These are phyloP conservation scores for Fusarium sambucinum DNA, from an alignment of 2,329 filamentous ascomycete genomes.

Conservation along the genomic window DNA sequence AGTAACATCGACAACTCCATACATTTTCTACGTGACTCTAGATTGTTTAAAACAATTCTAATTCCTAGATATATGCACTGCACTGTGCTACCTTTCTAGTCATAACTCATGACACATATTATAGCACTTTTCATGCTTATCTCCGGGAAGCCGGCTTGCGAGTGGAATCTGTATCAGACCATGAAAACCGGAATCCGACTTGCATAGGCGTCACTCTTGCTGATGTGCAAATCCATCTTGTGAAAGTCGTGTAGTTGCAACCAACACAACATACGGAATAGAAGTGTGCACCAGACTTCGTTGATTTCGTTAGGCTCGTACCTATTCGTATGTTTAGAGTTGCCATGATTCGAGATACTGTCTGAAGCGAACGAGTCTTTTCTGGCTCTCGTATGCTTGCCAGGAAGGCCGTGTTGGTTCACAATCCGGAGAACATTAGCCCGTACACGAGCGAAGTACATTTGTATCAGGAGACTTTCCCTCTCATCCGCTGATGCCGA, in stretches of 20 bases:
- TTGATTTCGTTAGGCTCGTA: constrained; percentile 9
- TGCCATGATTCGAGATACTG: background rate
- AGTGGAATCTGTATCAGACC: background rate
- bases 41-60: no score
- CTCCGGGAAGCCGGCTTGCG: no score
- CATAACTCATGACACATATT: no score
- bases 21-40: no score
- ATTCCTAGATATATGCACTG: no score
- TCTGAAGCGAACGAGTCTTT: background rate
- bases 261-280: constrained; percentile 57
- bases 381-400: constrained; percentile 18
- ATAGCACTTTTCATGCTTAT: no score
- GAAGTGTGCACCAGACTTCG: constrained; percentile 52
- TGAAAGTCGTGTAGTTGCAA: constrained; percentile 55
- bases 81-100: no score
- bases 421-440: constrained; percentile 17
- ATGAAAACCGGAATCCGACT: constrained; percentile 55
- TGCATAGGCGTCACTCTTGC: constrained; percentile 51
- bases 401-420: constrained; percentile 5
- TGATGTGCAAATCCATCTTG: constrained; percentile 51
- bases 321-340: background rate
- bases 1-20: no score
- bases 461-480: constrained; percentile 25
- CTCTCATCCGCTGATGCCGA: constrained; percentile 25
- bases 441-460: constrained; percentile 33